phyloP scores from a whole-genome alignment of 1,284 basidiomycete species.

The Irpex sp. region DNA sequence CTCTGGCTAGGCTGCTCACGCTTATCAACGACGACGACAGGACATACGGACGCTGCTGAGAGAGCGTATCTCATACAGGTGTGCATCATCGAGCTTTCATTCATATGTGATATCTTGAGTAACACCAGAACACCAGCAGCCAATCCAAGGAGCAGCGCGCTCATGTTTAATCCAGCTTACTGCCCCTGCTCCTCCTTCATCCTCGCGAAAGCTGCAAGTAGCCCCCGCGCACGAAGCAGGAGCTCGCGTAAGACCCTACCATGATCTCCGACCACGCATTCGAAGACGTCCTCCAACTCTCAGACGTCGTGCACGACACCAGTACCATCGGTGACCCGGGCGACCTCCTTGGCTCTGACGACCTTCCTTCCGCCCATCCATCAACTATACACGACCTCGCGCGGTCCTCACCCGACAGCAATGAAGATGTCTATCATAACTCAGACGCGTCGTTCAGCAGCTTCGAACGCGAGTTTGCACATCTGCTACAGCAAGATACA shows the following conservation, averaged over 20 bases:
- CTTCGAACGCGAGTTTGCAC: conserved; percentile 69
- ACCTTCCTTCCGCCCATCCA: conserved; percentile 20
- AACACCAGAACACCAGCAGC: not conserved
- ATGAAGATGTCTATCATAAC: conserved; percentile 29
- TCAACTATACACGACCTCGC: conserved; percentile 26
- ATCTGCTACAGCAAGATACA: conserved; percentile 65
- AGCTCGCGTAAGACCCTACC: conserved; percentile 26
- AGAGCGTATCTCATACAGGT: not conserved
- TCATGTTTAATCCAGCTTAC: not conserved
- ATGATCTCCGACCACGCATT: conserved; percentile 40
- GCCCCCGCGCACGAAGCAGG: not conserved
- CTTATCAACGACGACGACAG: not conserved
- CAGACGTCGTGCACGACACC: conserved; percentile 77
- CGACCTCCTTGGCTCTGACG: conserved; percentile 17
- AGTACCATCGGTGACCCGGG: conserved; percentile 38
- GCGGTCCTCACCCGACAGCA: conserved; percentile 9
- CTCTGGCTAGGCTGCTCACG: not conserved
- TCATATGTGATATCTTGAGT: not conserved
- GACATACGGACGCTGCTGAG: not conserved
- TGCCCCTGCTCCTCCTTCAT: conserved; percentile 1
- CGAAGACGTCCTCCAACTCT: conserved; percentile 64
- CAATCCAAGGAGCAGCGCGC: not conserved
- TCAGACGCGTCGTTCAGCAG: conserved; percentile 48
- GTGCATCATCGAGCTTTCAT: not conserved
- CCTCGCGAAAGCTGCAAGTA: not conserved